Conservation (phyloP, 1,139 yeast genomes). For the Debaryomycetaceae sp. region DNA sequence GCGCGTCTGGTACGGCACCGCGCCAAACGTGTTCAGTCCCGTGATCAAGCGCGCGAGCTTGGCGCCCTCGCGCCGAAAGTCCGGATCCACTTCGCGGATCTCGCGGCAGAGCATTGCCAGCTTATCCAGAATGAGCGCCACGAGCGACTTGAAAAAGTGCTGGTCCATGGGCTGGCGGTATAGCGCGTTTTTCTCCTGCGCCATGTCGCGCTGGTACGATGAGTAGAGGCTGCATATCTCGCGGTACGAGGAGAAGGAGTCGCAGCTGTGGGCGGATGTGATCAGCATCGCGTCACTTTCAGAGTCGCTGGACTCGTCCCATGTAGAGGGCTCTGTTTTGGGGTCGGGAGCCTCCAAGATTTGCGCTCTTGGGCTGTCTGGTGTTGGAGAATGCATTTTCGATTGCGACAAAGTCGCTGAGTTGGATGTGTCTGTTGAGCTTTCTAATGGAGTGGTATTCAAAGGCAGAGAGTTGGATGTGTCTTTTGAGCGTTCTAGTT, state of each 20-base stretch:
- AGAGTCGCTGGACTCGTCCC: too few species aligned
- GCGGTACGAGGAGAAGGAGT: constrained; percentile 28
- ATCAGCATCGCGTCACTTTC: too few species aligned
- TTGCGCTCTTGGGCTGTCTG: too few species aligned
- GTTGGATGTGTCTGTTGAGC: too few species aligned
- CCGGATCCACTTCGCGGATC: constrained; percentile 27
- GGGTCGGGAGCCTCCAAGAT: too few species aligned
- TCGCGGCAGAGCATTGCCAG: constrained; percentile 29
- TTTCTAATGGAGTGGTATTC: too few species aligned
- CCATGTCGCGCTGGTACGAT: constrained; percentile 17
- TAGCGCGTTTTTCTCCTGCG: constrained; percentile 9
- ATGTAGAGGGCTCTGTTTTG: too few species aligned
- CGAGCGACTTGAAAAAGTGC: constrained; percentile 20
- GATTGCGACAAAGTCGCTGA: too few species aligned
- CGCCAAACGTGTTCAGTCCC: constrained; percentile 33
- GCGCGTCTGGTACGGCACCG: constrained; percentile 31
- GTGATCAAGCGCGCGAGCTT: constrained; percentile 36
- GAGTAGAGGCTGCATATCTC: constrained; percentile 26
- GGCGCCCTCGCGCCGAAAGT: constrained; percentile 33
- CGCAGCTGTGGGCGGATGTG: constrained; percentile 2
- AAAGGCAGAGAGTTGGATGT: too few species aligned
- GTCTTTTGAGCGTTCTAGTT: too few species aligned
- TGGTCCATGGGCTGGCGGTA: constrained; percentile 13
- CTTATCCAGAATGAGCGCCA: constrained; percentile 26
- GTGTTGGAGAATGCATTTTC: too few species aligned